Evolutionary conservation across 768 basidiomycete species (phyloP).

Genomic region (Podaxis sp.): DNA sequence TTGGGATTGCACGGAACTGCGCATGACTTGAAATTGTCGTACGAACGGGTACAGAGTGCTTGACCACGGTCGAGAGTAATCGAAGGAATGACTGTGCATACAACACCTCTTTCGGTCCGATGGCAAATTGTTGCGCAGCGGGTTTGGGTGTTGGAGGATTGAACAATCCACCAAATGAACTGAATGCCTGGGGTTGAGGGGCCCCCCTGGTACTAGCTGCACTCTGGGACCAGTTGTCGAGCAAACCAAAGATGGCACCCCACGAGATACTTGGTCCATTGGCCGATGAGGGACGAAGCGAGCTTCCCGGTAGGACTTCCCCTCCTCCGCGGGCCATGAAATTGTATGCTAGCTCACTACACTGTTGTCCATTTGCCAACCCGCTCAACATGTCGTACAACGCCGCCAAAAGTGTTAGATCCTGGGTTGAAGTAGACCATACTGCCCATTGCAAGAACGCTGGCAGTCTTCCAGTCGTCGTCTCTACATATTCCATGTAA

Average conservation of each 20-base stretch:
- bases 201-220: slow-evolving; percentile 46
- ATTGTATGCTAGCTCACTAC: slow-evolving; percentile 86
- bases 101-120: slow-evolving; percentile 69
- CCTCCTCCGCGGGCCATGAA: slow-evolving; percentile 80
- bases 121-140: slow-evolving; percentile 46
- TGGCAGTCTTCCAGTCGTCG: slow-evolving; percentile 41
- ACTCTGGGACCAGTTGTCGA: slow-evolving; percentile 74
- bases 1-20: slow-evolving; percentile 80
- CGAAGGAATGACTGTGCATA: slow-evolving; percentile 81
- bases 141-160: slow-evolving; percentile 40
- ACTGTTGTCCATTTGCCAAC: slow-evolving; percentile 79
- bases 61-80: slow-evolving; percentile 74
- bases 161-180: slow-evolving; percentile 30
- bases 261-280: slow-evolving; percentile 70
- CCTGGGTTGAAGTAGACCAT: slow-evolving; percentile 78
- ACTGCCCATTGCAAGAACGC: slow-evolving; percentile 88
- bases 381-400: slow-evolving; percentile 89
- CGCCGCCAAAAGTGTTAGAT: slow-evolving; percentile 71
- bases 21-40: slow-evolving; percentile 73
- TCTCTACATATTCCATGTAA: slow-evolving; percentile 62
- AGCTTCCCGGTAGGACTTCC: slow-evolving; percentile 64
- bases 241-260: slow-evolving; percentile 68
- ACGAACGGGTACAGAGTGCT: slow-evolving; percentile 75
- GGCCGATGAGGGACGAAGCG: slow-evolving; percentile 48
- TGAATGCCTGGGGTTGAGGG: slow-evolving; percentile 42